Evolutionary conservation across 106 monocot species (phyloP), one percentile per base, ranked within the genome.

Genomic region (Platanthera zijinensis): DNA sequence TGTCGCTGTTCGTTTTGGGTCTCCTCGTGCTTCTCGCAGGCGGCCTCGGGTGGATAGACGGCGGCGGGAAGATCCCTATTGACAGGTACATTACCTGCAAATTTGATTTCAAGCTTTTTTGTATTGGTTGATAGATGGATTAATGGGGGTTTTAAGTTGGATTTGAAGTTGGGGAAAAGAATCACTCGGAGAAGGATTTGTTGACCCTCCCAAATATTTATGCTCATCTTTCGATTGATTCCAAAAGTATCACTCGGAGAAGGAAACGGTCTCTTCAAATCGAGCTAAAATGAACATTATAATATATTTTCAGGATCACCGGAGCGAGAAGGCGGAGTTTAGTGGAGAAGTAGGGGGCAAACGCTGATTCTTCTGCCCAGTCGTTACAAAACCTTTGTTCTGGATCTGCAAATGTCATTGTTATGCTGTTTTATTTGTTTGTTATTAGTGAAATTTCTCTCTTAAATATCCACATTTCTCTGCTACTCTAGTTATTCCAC

Each of bases 21-120:
- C 48, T 72, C 50, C 72, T 72, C 48, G 50, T 72, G 72, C 72
- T 72, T 50, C 50, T 72, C 50, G n/a, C 19, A 48, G 72, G 72
- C 8, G 72, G 69, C 4, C 69, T 69, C 0, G 69, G 69, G 47
- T 69, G 69, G 69, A 14, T 69, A 46, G 69, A 46, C 25, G 69
- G 1, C 11, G 46, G 50, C 48, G 19, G 50, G 13, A n/a, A n/a
- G n/a, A n/a, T n/a, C n/a, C n/a, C n/a, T n/a, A n/a, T n/a, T n/a
- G n/a, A n/a, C n/a, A n/a, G 50, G 19, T 17, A 49, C 50, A 72
- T 50, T 50, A 9, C 17, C 48, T 4, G 45, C 0, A 19, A 59
- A n/a, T 10, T 64, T 21, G 28, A 10, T 72, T 21, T 39, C n/a
- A n/a, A n/a, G n/a, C n/a, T n/a, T n/a, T n/a, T n/a, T n/a, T n/a